Conservation (phyloP, 129 eudicot species). For the Apium graveolens region DNA sequence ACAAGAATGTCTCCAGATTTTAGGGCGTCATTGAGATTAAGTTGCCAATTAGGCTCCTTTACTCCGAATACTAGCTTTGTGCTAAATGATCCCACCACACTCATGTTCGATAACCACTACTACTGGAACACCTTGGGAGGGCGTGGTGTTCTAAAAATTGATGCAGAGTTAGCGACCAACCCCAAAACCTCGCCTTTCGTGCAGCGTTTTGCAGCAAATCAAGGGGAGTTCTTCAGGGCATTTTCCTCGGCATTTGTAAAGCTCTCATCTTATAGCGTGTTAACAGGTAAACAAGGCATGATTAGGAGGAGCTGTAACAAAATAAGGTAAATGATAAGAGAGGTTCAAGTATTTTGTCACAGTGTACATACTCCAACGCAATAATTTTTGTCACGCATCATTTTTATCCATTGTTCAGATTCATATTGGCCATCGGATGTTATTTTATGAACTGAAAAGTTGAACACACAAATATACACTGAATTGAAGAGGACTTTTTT, state of each 20-base stretch:
- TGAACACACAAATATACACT: background rate
- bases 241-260: constrained; percentile 43
- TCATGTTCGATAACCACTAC: constrained; percentile 31
- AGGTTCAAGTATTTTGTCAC: background rate
- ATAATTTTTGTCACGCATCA: background rate
- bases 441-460: background rate
- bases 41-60: constrained; percentile 20
- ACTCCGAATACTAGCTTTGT: constrained; percentile 22
- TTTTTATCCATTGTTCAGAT: background rate
- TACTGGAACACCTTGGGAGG: constrained; percentile 15
- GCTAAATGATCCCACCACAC: constrained; percentile 28
- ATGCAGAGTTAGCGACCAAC: constrained; percentile 23
- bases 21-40: background rate
- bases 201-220: constrained; percentile 21
- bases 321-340: background rate
- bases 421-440: background rate
- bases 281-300: constrained; percentile 30
- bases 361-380: background rate
- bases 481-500: background rate
- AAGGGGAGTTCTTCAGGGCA: constrained; percentile 22
- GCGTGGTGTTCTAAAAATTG: constrained; percentile 27
- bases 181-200: constrained; percentile 23
- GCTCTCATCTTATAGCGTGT: constrained; percentile 27
- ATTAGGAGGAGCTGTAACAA: constrained; percentile 27
- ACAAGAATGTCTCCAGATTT: constrained; percentile 5